Percentiles rank a stretch among this genome's conserved stretches.
phyloP scores from a whole-genome alignment of 257 asterid genomes.

The Fraxinus americana region DNA sequence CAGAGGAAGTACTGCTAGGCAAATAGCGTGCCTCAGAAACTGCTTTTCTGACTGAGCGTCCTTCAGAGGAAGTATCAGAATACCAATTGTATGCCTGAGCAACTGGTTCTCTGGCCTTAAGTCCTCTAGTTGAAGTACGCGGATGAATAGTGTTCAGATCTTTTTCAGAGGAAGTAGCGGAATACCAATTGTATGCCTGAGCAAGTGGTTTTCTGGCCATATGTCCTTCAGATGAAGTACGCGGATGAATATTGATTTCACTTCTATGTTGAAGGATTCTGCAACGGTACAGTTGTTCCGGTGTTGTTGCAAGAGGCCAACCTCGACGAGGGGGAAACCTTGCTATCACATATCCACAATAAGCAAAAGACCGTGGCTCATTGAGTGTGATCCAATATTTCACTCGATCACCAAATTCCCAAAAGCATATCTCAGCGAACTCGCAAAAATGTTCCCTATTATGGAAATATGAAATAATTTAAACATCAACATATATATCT shows the following conservation, averaged over 20 bases:
- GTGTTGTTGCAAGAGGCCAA: neutral
- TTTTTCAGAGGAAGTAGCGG: too few species aligned
- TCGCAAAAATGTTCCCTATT: constrained; percentile 21
- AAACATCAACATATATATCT: neutral
- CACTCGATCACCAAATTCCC: constrained; percentile 29
- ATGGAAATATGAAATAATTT: neutral
- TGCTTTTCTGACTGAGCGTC: too few species aligned
- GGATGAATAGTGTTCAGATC: too few species aligned
- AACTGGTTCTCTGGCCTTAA: too few species aligned
- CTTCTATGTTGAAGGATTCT: neutral
- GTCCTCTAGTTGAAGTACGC: too few species aligned
- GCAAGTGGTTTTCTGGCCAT: too few species aligned
- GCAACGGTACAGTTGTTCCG: neutral
- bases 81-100: neutral
- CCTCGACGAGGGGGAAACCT: constrained; percentile 25
- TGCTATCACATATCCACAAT: neutral
- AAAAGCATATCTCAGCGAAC: constrained; percentile 26
- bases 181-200: too few species aligned
- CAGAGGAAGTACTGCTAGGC: too few species aligned
- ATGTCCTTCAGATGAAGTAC: neutral
- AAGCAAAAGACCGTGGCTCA: constrained; percentile 27
- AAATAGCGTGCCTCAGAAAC: too few species aligned
- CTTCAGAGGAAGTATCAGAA: too few species aligned
- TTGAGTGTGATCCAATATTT: constrained; percentile 29
- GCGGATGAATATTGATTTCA: neutral